phyloP scores from a whole-genome alignment of 768 basidiomycete species.

The Amanita pseudoporphyria region DNA sequence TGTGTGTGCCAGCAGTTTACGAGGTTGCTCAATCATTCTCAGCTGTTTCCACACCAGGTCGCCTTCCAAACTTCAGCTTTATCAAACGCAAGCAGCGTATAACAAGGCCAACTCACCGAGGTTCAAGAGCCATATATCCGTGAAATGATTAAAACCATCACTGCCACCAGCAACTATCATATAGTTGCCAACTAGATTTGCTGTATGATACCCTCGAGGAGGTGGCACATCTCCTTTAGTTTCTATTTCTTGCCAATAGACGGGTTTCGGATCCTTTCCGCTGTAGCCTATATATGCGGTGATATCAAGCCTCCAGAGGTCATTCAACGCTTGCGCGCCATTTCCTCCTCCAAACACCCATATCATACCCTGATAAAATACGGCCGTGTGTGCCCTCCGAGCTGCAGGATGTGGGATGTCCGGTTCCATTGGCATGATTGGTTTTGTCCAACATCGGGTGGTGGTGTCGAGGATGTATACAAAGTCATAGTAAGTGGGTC shows the following conservation, averaged over 20 bases:
- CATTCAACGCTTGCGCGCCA: conserved; percentile 81
- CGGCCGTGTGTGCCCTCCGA: conserved; percentile 83
- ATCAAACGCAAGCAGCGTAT: neutral
- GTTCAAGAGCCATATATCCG: conserved; percentile 81
- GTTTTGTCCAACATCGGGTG: conserved; percentile 55
- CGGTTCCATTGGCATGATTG: conserved; percentile 21
- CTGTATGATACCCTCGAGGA: conserved; percentile 83
- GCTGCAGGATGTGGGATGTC: conserved; percentile 40
- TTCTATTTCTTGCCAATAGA: conserved; percentile 37
- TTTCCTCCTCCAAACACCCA: conserved; percentile 95
- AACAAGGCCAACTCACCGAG: conserved; percentile 44
- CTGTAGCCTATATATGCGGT: conserved; percentile 17
- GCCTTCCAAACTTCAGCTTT: conserved; percentile 19
- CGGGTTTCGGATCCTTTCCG: conserved; percentile 12
- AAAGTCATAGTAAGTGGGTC: conserved; percentile 71
- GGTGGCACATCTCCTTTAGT: conserved; percentile 48
- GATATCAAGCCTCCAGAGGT: conserved; percentile 81
- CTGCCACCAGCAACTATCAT: conserved; percentile 91
- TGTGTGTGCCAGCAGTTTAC: conserved; percentile 74
- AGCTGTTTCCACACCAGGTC: conserved; percentile 37
- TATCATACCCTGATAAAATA: conserved; percentile 59
- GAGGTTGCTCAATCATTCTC: conserved; percentile 25
- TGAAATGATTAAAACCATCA: conserved; percentile 82
- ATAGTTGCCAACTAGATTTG: conserved; percentile 74
- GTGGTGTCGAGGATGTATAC: conserved; percentile 78